Evolutionary conservation across 129 eudicot genomes (phyloP).

Genomic region (Lonicera japonica): DNA sequence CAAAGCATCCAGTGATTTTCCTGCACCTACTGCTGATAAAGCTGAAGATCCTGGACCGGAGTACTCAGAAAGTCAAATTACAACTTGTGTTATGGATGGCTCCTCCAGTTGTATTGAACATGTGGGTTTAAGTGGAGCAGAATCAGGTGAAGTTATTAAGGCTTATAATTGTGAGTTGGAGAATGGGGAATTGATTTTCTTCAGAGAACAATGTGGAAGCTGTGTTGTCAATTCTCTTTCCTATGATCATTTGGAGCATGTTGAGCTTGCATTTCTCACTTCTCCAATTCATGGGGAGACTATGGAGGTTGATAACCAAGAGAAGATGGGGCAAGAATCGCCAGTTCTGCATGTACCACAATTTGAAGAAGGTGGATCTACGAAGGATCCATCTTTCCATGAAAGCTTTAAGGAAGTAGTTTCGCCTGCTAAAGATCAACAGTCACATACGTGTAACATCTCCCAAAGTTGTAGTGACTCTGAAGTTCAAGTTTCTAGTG

Average conservation of each 20-base stretch:
- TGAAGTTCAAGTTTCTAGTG: constrained; percentile 28
- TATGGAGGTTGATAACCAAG: constrained; percentile 17
- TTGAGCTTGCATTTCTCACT: constrained; percentile 11
- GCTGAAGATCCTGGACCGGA: constrained; percentile 34
- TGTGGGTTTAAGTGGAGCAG: constrained; percentile 9
- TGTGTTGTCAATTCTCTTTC: constrained; percentile 26
- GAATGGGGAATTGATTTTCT: constrained; percentile 9
- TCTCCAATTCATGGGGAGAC: constrained; percentile 20
- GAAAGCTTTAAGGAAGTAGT: constrained; percentile 8
- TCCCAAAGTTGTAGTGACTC: constrained; percentile 21
- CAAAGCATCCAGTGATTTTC: constrained; percentile 6
- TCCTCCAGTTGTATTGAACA: constrained; percentile 6
- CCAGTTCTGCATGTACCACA: constrained; percentile 14
- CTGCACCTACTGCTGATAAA: constrained; percentile 26
- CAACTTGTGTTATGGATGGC: constrained; percentile 6
- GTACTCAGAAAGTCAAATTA: constrained; percentile 16
- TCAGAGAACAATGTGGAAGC: constrained; percentile 14
- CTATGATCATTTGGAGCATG: constrained; percentile 26
- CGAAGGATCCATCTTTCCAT: constrained; percentile 6
- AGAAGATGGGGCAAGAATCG: constrained; percentile 6
- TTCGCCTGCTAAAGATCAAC: constrained; percentile 15
- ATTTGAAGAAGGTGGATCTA: constrained; percentile 1
- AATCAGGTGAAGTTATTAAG: constrained; percentile 10
- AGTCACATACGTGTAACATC: constrained; percentile 15
- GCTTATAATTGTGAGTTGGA: constrained; percentile 8